Percentiles rank a stretch among this genome's conserved stretches.
Conservation (phyloP, 768 basidiomycete genomes). For the button mushroom (Agaricus bisporus) region DNA sequence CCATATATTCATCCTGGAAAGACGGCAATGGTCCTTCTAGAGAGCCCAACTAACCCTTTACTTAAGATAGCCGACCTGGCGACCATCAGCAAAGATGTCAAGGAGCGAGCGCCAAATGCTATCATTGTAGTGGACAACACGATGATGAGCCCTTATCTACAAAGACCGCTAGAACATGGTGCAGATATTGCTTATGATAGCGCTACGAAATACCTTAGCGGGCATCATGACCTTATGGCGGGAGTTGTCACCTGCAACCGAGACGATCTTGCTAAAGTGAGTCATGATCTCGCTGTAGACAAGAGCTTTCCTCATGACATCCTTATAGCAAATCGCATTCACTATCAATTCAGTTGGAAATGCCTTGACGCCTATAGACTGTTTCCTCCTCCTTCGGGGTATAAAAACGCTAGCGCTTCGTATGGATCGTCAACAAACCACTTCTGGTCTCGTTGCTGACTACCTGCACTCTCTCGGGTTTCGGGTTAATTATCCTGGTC, state of each 20-base stretch:
- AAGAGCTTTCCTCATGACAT: background rate
- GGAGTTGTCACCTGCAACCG: slow-evolving; percentile 90
- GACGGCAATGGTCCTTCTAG: slow-evolving; percentile 92
- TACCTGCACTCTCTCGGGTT: slow-evolving; percentile 87
- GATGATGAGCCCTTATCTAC: slow-evolving; percentile 99
- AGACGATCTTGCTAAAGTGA: slow-evolving; percentile 63
- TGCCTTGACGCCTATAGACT: slow-evolving; percentile 92
- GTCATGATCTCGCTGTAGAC: too few relatives aligned
- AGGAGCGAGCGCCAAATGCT: slow-evolving; percentile 74
- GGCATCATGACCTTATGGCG: slow-evolving; percentile 99
- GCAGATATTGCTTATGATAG: slow-evolving; percentile 98
- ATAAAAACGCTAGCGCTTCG: slow-evolving; percentile 94
- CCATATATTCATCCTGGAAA: slow-evolving; percentile 64
- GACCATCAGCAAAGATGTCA: slow-evolving; percentile 76
- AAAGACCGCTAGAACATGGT: slow-evolving; percentile 91
- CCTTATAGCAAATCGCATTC: slow-evolving; percentile 75
- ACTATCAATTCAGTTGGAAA: slow-evolving; percentile 92
- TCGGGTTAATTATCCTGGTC: slow-evolving; percentile 87
- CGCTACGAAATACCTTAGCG: slow-evolving; percentile 95
- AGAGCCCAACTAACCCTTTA: slow-evolving; percentile 95
- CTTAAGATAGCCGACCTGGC: slow-evolving; percentile 92
- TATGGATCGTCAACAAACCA: slow-evolving; percentile 90
- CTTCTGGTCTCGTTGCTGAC: slow-evolving; percentile 75
- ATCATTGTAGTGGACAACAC: slow-evolving; percentile 93
- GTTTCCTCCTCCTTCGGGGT: slow-evolving; percentile 91